These are phyloP conservation scores for Nissolia schottii DNA, from an alignment of 306 rosid species.

Conservation along the genomic window DNA sequence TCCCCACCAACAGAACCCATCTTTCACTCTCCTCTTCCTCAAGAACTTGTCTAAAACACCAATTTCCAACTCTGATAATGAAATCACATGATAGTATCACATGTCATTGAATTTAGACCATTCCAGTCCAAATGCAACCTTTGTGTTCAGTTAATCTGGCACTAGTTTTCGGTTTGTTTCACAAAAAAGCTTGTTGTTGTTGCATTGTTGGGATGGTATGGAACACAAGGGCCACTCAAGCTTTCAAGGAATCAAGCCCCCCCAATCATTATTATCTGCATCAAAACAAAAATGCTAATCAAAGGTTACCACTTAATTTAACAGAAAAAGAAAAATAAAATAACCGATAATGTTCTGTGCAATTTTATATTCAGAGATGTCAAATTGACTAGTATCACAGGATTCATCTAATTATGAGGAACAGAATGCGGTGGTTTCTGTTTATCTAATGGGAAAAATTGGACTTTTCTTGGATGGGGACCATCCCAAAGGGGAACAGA, in stretches of 20 bases:
- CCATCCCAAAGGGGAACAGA: slow-evolving; percentile 56
- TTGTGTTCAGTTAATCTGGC: slow-evolving; percentile 19
- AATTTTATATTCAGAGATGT: slow-evolving; percentile 25
- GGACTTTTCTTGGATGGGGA: slow-evolving; percentile 58
- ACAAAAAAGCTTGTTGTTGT: slow-evolving; percentile 20
- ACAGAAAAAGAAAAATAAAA: slow-evolving; percentile 3
- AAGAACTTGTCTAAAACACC: slow-evolving; percentile 11
- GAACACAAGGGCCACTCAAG: slow-evolving; percentile 41
- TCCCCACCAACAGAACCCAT: slow-evolving; percentile 80
- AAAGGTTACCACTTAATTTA: slow-evolving; percentile 37
- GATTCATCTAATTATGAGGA: slow-evolving; percentile 7
- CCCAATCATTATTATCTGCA: slow-evolving; percentile 64
- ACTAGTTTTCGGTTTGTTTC: slow-evolving; percentile 15
- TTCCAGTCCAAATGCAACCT: slow-evolving; percentile 15
- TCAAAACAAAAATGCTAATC: slow-evolving; percentile 44
- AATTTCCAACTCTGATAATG: slow-evolving; percentile 22
- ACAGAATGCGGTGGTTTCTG: slow-evolving; percentile 43
- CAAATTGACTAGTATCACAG: slow-evolving; percentile 36
- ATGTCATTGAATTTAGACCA: slow-evolving; percentile 23
- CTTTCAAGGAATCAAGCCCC: too few species aligned
- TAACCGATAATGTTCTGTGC: too few species aligned
- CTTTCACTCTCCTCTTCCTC: slow-evolving; percentile 16
- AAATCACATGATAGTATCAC: slow-evolving; percentile 34
- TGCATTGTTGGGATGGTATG: slow-evolving; percentile 36
- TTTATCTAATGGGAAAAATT: slow-evolving; percentile 47